These are phyloP conservation scores for Candida michaelii DNA, from an alignment of 805 yeast species.

Conservation along the genomic window DNA sequence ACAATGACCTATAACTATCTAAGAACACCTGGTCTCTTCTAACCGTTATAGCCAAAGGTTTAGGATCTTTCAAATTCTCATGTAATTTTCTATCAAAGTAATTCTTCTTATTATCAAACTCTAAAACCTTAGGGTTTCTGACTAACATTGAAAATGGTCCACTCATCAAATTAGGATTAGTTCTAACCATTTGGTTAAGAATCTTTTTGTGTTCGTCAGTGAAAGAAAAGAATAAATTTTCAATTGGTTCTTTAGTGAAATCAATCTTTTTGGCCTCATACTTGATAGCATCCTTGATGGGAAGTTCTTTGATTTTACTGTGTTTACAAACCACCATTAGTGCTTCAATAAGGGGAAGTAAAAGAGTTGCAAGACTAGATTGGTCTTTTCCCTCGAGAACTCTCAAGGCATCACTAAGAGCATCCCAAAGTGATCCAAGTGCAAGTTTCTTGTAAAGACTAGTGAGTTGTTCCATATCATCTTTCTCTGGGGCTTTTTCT, in stretches of 20 bases:
- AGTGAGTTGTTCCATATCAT: constrained; percentile 48
- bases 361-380: constrained; percentile 63
- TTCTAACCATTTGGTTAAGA: constrained; percentile 86
- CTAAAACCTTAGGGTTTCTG: constrained; percentile 82
- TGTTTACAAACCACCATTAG: constrained; percentile 96
- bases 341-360: constrained; percentile 86
- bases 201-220: constrained; percentile 87
- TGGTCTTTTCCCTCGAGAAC: constrained; percentile 58
- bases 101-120: constrained; percentile 89
- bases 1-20: constrained; percentile 82
- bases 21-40: constrained; percentile 88
- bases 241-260: constrained; percentile 72
- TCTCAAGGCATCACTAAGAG: constrained; percentile 69
- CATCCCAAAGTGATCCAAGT: constrained; percentile 81
- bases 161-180: constrained; percentile 89
- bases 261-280: constrained; percentile 66
- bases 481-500: constrained; percentile 19
- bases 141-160: constrained; percentile 93
- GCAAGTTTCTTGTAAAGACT: constrained; percentile 65
- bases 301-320: constrained; percentile 60
- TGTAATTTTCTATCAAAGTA: constrained; percentile 79
- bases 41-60: constrained; percentile 62
- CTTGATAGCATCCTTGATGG: constrained; percentile 52
- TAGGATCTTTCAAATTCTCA: constrained; percentile 40
- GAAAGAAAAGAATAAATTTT: constrained; percentile 76